A percentile compares a stretch with the other conserved stretches of the same genome.
Evolutionary conservation across 805 yeast genomes (phyloP).

Genomic region (Candida verbasci): DNA sequence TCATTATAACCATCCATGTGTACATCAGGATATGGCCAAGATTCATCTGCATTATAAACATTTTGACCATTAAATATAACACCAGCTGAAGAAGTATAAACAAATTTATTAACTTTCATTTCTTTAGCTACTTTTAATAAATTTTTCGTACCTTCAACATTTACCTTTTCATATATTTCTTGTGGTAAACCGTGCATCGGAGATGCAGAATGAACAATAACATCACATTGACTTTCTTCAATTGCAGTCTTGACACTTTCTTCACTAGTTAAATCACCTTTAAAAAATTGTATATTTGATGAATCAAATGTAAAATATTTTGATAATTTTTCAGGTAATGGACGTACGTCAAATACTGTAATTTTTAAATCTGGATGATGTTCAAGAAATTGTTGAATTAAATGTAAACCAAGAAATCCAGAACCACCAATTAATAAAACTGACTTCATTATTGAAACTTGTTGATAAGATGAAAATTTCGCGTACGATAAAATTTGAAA

Average conservation of each 20-base stretch:
- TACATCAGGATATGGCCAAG: slow-evolving; percentile 85
- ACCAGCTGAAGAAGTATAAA: slow-evolving; percentile 96
- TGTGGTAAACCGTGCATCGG: slow-evolving; percentile 90
- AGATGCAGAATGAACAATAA: slow-evolving; percentile 92
- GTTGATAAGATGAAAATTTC: background rate
- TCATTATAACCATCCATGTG: slow-evolving; percentile 97
- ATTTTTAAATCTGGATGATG: slow-evolving; percentile 64
- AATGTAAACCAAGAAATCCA: slow-evolving; percentile 89
- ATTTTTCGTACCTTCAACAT: slow-evolving; percentile 82
- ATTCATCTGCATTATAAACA: slow-evolving; percentile 85
- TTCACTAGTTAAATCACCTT: slow-evolving; percentile 81
- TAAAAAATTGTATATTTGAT: slow-evolving; percentile 51
- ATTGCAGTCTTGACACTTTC: slow-evolving; percentile 67
- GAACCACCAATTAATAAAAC: slow-evolving; percentile 93
- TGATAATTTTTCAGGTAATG: slow-evolving; percentile 70
- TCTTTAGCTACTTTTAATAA: slow-evolving; percentile 61
- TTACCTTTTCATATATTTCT: slow-evolving; percentile 81
- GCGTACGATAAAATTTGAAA: too few relatives aligned
- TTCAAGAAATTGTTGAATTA: slow-evolving; percentile 77
- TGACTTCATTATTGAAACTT: slow-evolving; percentile 27
- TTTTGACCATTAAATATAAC: slow-evolving; percentile 96
- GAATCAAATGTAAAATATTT: slow-evolving; percentile 72
- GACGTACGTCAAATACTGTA: slow-evolving; percentile 88
- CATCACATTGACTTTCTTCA: slow-evolving; percentile 53
- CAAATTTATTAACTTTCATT: slow-evolving; percentile 57